These are phyloP conservation scores for Pezicula carpinea DNA, from an alignment of 2,329 filamentous ascomycete species.

Conservation along the genomic window DNA sequence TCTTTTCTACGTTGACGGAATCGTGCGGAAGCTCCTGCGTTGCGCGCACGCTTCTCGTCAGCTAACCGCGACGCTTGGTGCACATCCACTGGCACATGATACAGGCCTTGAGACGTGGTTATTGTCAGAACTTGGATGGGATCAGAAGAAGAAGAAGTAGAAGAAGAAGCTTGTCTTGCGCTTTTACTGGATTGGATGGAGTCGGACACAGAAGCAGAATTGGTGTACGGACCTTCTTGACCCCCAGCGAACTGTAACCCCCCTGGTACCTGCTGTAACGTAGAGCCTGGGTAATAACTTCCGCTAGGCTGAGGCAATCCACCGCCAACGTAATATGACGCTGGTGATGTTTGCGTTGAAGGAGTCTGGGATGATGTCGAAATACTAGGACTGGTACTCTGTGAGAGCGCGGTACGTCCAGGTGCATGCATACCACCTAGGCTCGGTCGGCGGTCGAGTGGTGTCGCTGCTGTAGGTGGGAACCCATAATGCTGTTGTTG, in stretches of 20 bases:
- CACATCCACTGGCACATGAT: conserved; percentile 68
- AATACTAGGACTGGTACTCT: conserved; percentile 41
- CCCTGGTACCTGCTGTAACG: conserved; percentile 23
- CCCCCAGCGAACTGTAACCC: conserved; percentile 24
- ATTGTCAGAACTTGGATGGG: conserved; percentile 30
- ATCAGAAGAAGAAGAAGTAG: conserved; percentile 21
- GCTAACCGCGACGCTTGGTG: conserved; percentile 78
- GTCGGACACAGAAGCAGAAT: conserved; percentile 24
- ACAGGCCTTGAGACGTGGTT: conserved; percentile 46
- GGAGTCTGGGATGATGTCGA: conserved; percentile 42
- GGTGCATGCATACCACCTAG: conserved; percentile 33
- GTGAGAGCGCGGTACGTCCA: conserved; percentile 30
- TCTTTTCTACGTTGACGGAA: conserved; percentile 81
- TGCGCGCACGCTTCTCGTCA: conserved; percentile 80
- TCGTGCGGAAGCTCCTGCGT: conserved; percentile 79
- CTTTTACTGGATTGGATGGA: conserved; percentile 24
- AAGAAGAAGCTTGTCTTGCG: conserved; percentile 28
- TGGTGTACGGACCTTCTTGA: conserved; percentile 30
- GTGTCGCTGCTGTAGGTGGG: conserved; percentile 36
- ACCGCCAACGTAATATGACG: conserved; percentile 23
- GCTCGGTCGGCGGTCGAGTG: conserved; percentile 27
- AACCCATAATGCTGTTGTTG: conserved; percentile 23
- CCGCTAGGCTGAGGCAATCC: conserved; percentile 16
- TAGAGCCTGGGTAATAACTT: conserved; percentile 26
- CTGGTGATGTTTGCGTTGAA: conserved; percentile 34